phyloP scores from a whole-genome alignment of 2,329 filamentous ascomycete genomes.

The Cadophora luteo-olivacea region DNA sequence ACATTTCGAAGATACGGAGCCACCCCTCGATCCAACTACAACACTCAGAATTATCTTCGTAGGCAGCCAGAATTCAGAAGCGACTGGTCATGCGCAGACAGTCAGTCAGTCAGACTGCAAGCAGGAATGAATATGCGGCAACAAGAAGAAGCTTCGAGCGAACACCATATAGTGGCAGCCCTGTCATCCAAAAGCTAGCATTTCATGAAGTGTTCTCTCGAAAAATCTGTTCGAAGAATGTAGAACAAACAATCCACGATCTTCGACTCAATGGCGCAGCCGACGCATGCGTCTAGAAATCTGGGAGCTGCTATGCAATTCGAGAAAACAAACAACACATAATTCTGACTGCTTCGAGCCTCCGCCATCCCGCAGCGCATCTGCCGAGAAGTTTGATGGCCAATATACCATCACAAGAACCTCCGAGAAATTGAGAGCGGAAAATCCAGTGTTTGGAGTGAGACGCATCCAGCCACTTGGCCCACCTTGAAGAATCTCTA shows the following conservation, averaged over 20 bases:
- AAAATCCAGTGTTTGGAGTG: neutral
- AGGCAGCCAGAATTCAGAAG: neutral
- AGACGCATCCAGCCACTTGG: neutral
- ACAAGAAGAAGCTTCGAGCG: neutral
- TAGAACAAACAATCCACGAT: neutral
- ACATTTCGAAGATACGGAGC: neutral
- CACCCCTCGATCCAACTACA: neutral
- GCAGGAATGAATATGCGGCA: neutral
- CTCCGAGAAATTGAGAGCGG: neutral
- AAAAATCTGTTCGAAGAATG: neutral
- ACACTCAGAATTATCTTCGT: neutral
- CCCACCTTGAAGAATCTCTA: neutral
- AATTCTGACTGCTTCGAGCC: neutral
- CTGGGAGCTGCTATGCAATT: neutral
- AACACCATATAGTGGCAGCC: neutral
- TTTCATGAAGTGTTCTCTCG: neutral
- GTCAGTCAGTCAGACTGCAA: neutral
- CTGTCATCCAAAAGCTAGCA: neutral
- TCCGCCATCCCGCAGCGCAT: neutral
- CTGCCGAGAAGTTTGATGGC: neutral
- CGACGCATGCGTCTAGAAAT: neutral
- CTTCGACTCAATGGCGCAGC: neutral
- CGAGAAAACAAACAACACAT: neutral
- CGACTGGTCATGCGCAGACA: neutral
- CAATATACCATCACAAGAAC: neutral